Evolutionary conservation across 2,329 filamentous ascomycete species (phyloP).

Genomic region (Phyllosticta citrichinensis): DNA sequence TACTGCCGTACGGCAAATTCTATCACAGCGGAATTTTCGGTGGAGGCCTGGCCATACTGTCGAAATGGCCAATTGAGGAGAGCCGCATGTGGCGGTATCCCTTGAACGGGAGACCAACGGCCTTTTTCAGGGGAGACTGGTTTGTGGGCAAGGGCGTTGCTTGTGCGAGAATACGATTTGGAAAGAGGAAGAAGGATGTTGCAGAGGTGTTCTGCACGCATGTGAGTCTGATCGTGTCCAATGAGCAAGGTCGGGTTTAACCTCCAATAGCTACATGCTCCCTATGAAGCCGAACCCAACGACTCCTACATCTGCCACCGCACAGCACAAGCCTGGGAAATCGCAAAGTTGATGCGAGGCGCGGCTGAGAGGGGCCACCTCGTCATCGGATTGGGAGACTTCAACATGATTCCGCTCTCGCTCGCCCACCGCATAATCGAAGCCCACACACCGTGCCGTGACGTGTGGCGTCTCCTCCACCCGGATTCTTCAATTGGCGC

Average conservation of each 20-base stretch:
- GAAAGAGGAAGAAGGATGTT: slow-evolving; percentile 52
- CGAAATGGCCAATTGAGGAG: slow-evolving; percentile 85
- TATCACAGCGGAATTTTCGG: slow-evolving; percentile 86
- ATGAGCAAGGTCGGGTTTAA: not conserved
- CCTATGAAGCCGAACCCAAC: slow-evolving; percentile 68
- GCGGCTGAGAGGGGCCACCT: slow-evolving; percentile 73
- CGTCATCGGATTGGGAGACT: slow-evolving; percentile 80
- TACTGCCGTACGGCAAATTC: slow-evolving; percentile 86
- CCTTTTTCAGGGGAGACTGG: slow-evolving; percentile 93
- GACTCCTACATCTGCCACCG: slow-evolving; percentile 88
- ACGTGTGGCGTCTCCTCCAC: slow-evolving; percentile 76
- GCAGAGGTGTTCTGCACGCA: slow-evolving; percentile 91
- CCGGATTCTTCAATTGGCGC: slow-evolving; percentile 75
- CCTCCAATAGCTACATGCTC: slow-evolving; percentile 56
- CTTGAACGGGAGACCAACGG: slow-evolving; percentile 86
- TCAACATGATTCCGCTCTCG: slow-evolving; percentile 89
- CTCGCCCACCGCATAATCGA: slow-evolving; percentile 77
- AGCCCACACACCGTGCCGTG: slow-evolving; percentile 63
- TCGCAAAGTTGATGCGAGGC: slow-evolving; percentile 76
- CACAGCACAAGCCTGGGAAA: slow-evolving; percentile 88
- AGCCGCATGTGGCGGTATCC: slow-evolving; percentile 78
- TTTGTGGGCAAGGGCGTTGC: slow-evolving; percentile 93
- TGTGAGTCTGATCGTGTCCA: slow-evolving; percentile 30
- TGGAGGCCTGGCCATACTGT: slow-evolving; percentile 78
- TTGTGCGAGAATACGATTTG: slow-evolving; percentile 66